Evolutionary conservation across 805 yeast species (phyloP).

Genomic region (Kodamaea restingae): DNA sequence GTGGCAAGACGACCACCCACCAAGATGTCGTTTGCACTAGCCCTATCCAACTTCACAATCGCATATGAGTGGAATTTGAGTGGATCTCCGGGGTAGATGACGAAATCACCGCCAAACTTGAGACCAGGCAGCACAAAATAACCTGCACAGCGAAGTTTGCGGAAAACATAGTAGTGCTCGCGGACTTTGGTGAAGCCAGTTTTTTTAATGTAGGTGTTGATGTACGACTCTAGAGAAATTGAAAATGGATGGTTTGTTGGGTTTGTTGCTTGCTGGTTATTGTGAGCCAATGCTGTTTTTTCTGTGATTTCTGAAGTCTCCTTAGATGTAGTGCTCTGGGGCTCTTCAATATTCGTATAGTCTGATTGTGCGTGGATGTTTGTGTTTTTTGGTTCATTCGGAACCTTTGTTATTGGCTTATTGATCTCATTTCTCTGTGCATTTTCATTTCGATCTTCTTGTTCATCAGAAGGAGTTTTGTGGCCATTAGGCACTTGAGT

Average conservation of each 20-base stretch:
- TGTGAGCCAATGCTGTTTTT: neutral
- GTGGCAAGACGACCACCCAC: conserved; percentile 92
- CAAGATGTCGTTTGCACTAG: conserved; percentile 56
- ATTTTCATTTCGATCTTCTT: too few species aligned
- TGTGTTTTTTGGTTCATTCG: too few species aligned
- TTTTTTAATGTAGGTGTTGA: conserved; percentile 1
- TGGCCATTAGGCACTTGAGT: too few species aligned
- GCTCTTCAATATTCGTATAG: too few species aligned
- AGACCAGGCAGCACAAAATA: conserved; percentile 76
- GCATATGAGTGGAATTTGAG: conserved; percentile 84
- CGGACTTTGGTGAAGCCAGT: conserved; percentile 1
- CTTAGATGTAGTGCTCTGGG: too few species aligned
- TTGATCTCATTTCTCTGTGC: too few species aligned
- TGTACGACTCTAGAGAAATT: conserved; percentile 4
- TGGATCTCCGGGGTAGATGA: conserved; percentile 96
- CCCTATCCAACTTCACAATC: conserved; percentile 56
- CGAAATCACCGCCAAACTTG: conserved; percentile 83
- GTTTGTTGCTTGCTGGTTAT: conserved; percentile 3
- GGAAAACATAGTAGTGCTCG: conserved; percentile 24
- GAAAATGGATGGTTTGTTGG: neutral
- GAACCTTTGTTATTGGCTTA: too few species aligned
- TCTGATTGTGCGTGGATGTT: too few species aligned
- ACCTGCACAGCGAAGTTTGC: conserved; percentile 39
- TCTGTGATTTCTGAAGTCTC: neutral
- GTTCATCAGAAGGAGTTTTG: too few species aligned